Conservation (phyloP, 2,329 filamentous ascomycete species). For the Neofusicoccum umdonicola region DNA sequence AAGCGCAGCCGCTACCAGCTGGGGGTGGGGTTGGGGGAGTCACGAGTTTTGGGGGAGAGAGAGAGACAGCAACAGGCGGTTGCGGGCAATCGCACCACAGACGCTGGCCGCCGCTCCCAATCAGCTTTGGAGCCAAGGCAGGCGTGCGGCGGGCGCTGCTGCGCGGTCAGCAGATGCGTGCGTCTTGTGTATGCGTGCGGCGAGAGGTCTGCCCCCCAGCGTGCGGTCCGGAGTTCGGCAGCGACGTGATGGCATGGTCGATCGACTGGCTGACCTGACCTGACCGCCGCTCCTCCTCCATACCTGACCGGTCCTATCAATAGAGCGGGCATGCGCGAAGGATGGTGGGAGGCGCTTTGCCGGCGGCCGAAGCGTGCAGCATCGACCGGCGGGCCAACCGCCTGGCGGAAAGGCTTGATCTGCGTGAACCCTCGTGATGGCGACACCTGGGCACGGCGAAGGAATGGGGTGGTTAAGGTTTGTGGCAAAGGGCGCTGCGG, state of each 20-base stretch:
- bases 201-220: background rate
- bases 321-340: background rate
- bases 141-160: too few relatives aligned
- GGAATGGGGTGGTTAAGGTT: background rate
- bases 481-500: background rate
- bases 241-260: background rate
- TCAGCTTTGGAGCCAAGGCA: too few relatives aligned
- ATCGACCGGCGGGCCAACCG: background rate
- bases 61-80: too few relatives aligned
- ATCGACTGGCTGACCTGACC: background rate
- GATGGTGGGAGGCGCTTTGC: background rate
- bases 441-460: background rate
- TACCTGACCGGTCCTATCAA: background rate
- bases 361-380: background rate
- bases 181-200: background rate
- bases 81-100: too few relatives aligned
- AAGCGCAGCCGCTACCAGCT: background rate
- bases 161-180: background rate
- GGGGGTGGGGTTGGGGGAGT: too few relatives aligned
- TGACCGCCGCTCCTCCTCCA: background rate
- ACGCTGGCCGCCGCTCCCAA: too few relatives aligned
- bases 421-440: background rate
- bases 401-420: background rate
- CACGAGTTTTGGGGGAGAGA: too few relatives aligned
- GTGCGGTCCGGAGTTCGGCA: background rate